Conservation (phyloP, 2,329 filamentous ascomycete species). For the Ascochyta viciae-villosae region DNA sequence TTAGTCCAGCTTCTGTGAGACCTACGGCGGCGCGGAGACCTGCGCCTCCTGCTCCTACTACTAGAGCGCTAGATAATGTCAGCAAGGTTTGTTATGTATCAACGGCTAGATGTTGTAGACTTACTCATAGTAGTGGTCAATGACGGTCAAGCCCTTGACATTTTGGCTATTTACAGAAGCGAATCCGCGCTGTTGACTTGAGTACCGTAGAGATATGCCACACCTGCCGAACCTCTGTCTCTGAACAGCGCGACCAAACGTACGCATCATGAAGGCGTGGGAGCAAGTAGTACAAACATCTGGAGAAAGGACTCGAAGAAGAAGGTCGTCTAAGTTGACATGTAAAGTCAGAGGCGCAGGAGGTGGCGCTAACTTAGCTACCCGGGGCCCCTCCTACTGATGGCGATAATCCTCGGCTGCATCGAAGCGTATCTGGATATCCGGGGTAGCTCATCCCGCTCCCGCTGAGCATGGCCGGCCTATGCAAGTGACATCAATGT, state of each 20-base stretch:
- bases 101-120: neutral
- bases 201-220: constrained; percentile 5
- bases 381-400: constrained; percentile 26
- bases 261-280: constrained; percentile 29
- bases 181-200: constrained; percentile 18
- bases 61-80: constrained; percentile 46
- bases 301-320: neutral
- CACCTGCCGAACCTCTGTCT: constrained; percentile 23
- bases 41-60: constrained; percentile 64
- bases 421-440: constrained; percentile 10
- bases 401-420: constrained; percentile 32
- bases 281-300: neutral
- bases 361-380: constrained; percentile 29
- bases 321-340: constrained; percentile 7
- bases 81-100: neutral
- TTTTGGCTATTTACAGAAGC: constrained; percentile 28
- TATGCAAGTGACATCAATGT: too few species aligned
- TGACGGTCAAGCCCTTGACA: constrained; percentile 32
- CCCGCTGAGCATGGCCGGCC: neutral
- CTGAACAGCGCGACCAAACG: constrained; percentile 32
- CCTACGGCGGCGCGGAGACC: constrained; percentile 70
- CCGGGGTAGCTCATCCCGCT: constrained; percentile 10
- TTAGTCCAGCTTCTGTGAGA: constrained; percentile 68
- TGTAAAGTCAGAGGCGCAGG: constrained; percentile 5
- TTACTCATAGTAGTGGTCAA: constrained; percentile 49